Evolutionary conservation across 2,329 filamentous ascomycete genomes (phyloP), one percentile per base, ranked within the genome.

Genomic region (Cercospora beticola): DNA sequence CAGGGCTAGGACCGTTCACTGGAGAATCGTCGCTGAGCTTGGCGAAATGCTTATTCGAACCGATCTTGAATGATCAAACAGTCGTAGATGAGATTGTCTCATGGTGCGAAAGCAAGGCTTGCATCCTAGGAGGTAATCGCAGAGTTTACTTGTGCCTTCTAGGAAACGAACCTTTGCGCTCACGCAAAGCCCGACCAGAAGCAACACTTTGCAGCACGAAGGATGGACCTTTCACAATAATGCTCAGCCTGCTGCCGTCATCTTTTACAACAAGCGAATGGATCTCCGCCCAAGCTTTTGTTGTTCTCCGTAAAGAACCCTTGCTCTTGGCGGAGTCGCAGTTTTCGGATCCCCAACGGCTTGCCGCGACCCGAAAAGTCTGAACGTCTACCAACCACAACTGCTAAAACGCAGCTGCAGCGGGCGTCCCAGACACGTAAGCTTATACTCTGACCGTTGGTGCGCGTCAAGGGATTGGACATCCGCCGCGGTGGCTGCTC

Each of bases 341-440:
- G 31, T 18, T 40, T 56, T 59, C 62, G 62, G 62, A n/a, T 65
- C 62, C 62, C 62, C 62, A 65, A 65, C 62, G 62, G 62, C 52
- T 43, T 43, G 30, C 26, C 46, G 21, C 46, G 52, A 30, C 30
- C 31, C 31, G 28, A 14, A 8, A 23, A 36, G 36, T 52, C 30
- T 62, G 40, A 58, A 43, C 57, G n/a, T 66, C 33, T 36, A 49
- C 60, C 43, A 49, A 28, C 60, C 40, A 49, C 60, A 62, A 30
- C 40, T 52, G 21, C 43, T 62, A 40, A 31, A 30, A 28, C 21
- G 43, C 40, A 49, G 40, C 52, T 43, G 16, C 8, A 6, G 12
- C 28, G 28, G 43, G 18, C 40, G 18, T 56, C 33, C 40, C 36
- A 64, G 62, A 57, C 56, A 68, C 66, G 66, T 65, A 65, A 68